A percentile compares a stretch with the other conserved stretches of the same genome.
Conservation (phyloP, 176 grass and related monocot genomes). For the Zea mays region DNA sequence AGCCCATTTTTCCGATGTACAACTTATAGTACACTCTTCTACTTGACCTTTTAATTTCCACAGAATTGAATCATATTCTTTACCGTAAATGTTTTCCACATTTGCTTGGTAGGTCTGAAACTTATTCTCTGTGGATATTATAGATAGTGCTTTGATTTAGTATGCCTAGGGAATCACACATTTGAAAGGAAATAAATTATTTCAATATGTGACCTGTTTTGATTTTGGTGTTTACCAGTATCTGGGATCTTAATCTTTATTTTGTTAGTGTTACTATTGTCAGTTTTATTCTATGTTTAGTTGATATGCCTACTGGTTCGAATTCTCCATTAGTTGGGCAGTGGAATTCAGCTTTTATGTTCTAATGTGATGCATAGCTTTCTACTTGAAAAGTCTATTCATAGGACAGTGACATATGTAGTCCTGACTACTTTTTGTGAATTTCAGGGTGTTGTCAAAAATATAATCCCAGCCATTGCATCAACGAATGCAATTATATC, state of each 20-base stretch:
- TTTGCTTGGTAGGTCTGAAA: not conserved
- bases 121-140: not conserved
- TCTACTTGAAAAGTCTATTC: constrained; percentile 12
- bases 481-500: constrained; percentile 98
- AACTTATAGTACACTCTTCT: too few species aligned
- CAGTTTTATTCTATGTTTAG: constrained; percentile 9
- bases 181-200: constrained; percentile 2
- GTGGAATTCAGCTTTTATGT: constrained; percentile 4
- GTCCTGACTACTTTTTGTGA: constrained; percentile 17
- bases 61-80: not conserved
- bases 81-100: not conserved
- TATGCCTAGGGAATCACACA: not conserved
- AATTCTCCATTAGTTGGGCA: not conserved
- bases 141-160: constrained; percentile 12
- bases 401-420: constrained; percentile 29
- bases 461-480: constrained; percentile 99
- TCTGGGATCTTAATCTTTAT: not conserved
- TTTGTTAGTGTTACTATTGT: not conserved
- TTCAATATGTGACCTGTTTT: not conserved
- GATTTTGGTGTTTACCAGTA: not conserved
- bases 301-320: not conserved
- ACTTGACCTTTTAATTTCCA: constrained; percentile 1
- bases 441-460: constrained; percentile 94
- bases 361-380: not conserved
- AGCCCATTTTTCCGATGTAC: too few species aligned